Conservation (phyloP, 2,329 filamentous ascomycete species). For the Alternaria sp. region DNA sequence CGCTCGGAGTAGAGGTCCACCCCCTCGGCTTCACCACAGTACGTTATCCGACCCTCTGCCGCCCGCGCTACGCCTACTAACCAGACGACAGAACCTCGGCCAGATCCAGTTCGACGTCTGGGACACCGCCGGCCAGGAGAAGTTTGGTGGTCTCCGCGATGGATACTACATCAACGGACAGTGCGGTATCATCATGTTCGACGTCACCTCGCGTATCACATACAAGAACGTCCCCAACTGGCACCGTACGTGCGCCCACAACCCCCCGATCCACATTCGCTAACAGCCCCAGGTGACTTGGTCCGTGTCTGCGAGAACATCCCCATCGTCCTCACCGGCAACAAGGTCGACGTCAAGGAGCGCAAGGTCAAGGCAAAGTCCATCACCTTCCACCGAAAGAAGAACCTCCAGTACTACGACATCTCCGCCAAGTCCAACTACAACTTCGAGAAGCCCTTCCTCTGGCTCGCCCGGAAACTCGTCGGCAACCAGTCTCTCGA, state of each 20-base stretch:
- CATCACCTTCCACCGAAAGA: constrained; percentile 99
- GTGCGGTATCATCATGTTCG: constrained; percentile 99
- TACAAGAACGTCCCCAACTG: constrained; percentile 99
- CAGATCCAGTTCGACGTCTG: constrained; percentile 98
- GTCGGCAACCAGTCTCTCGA: constrained; percentile 91
- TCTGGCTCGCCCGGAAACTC: constrained; percentile 98
- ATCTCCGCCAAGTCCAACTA: constrained; percentile 99
- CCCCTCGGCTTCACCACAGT: constrained; percentile 97
- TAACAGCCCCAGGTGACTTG: constrained; percentile 74
- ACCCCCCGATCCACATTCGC: background rate
- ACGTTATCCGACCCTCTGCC: constrained; percentile 55
- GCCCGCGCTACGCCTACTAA: constrained; percentile 27
- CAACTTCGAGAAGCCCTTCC: constrained; percentile 99
- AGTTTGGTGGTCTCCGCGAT: constrained; percentile 98
- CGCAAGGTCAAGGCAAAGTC: constrained; percentile 99
- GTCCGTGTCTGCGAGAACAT: constrained; percentile 99
- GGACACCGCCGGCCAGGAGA: constrained; percentile 99
- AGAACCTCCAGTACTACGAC: constrained; percentile 99
- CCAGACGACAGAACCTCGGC: constrained; percentile 75
- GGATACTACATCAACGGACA: constrained; percentile 99
- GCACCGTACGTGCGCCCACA: constrained; percentile 77
- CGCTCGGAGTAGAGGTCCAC: constrained; percentile 98
- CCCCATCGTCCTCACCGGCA: constrained; percentile 95
- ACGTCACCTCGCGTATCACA: constrained; percentile 98
- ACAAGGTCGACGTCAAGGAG: constrained; percentile 99